Percentiles rank a stretch among this genome's conserved stretches.
phyloP scores from a whole-genome alignment of 1,139 yeast genomes.

The Candida sp. region DNA sequence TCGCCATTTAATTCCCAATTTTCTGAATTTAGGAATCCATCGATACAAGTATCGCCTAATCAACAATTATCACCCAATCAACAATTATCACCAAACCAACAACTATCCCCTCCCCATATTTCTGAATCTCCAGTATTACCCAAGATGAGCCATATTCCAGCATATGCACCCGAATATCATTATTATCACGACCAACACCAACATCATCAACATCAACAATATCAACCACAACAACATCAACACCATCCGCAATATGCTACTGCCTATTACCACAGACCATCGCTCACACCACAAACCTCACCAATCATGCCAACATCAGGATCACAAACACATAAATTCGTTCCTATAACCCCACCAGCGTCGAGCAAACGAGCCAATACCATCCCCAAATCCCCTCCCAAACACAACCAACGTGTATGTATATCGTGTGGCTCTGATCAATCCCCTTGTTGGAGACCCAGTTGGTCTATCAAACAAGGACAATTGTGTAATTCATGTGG shows the following conservation, averaged over 20 bases:
- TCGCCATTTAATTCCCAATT: neutral
- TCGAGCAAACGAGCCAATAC: conserved; percentile 28
- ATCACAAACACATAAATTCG: conserved; percentile 25
- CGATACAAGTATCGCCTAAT: neutral
- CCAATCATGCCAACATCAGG: conserved; percentile 2
- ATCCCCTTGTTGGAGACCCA: conserved; percentile 98
- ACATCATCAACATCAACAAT: conserved; percentile 8
- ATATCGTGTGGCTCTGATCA: conserved; percentile 90
- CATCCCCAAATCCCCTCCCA: conserved; percentile 34
- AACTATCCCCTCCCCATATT: conserved; percentile 4
- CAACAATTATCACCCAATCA: conserved; percentile 1
- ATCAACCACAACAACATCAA: conserved; percentile 13
- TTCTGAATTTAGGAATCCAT: neutral
- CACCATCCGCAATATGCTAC: conserved; percentile 12
- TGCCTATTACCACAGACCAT: conserved; percentile 2
- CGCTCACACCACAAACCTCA: conserved; percentile 5
- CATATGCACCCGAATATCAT: conserved; percentile 3
- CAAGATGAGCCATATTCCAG: conserved; percentile 1
- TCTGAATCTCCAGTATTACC: conserved; percentile 1
- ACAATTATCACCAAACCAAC: too few species aligned
- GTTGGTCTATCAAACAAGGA: conserved; percentile 87
- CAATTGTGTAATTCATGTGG: conserved; percentile 98
- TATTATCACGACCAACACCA: conserved; percentile 5
- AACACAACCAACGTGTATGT: conserved; percentile 54
- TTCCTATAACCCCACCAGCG: conserved; percentile 45